A percentile compares a stretch with the other conserved stretches of the same genome.
Evolutionary conservation across 2,329 filamentous ascomycete species (phyloP).

Genomic region (Aspergillus cejpii): DNA sequence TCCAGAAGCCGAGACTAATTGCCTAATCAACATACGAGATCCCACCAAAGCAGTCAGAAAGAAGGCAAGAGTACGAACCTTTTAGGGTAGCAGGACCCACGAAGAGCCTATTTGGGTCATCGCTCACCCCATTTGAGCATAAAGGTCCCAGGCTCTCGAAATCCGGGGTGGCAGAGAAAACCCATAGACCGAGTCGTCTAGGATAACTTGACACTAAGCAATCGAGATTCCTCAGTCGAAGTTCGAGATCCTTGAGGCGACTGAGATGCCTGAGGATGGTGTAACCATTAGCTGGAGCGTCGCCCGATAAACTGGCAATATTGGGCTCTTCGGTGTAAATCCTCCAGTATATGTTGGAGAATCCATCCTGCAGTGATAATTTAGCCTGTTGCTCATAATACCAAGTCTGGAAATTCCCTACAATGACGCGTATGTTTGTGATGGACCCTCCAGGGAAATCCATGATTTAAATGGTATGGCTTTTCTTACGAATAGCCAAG

Average conservation of each 20-base stretch:
- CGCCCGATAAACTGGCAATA: constrained; percentile 25
- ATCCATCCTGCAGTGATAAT: constrained; percentile 32
- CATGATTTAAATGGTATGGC: constrained; percentile 31
- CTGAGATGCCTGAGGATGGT: constrained; percentile 35
- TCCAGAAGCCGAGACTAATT: constrained; percentile 32
- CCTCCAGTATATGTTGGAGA: constrained; percentile 40
- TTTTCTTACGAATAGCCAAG: constrained; percentile 25
- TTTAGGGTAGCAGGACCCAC: constrained; percentile 30
- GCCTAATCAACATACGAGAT: constrained; percentile 3
- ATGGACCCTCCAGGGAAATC: constrained; percentile 40
- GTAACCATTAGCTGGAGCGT: constrained; percentile 33
- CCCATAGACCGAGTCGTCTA: constrained; percentile 35
- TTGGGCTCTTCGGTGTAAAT: constrained; percentile 36
- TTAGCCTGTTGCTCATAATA: constrained; percentile 17
- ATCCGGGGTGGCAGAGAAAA: constrained; percentile 36
- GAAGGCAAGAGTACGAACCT: constrained; percentile 18
- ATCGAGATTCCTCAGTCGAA: constrained; percentile 31
- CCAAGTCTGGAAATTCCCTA: constrained; percentile 23
- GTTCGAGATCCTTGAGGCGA: constrained; percentile 36
- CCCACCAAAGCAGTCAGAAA: background rate
- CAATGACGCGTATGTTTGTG: constrained; percentile 40
- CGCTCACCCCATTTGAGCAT: constrained; percentile 20
- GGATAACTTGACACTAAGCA: constrained; percentile 37
- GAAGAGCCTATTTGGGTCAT: constrained; percentile 26
- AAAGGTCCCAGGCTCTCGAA: constrained; percentile 33